Evolutionary conservation across 352 stramenopile genomes (phyloP).

Genomic region (Phytophthora melonis): DNA sequence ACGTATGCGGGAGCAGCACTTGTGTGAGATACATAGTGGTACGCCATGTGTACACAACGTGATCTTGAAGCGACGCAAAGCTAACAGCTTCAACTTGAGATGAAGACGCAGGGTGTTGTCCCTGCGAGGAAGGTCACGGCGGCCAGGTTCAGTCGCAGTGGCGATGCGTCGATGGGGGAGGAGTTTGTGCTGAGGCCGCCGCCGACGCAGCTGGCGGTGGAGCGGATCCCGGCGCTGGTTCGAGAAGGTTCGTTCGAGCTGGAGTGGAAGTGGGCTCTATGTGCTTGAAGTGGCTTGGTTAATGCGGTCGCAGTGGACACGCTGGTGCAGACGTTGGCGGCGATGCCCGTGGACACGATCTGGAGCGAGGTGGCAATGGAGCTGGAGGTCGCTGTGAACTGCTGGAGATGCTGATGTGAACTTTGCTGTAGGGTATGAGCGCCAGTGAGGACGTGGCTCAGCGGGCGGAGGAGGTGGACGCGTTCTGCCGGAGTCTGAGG

Average conservation of each 20-base stretch:
- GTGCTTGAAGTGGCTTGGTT: constrained; percentile 4
- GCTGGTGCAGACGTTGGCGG: constrained; percentile 34
- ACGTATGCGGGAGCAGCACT: too few relatives aligned
- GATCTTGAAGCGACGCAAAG: constrained; percentile 28
- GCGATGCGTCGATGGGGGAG: not conserved
- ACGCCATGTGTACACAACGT: constrained; percentile 15
- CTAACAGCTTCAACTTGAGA: not conserved
- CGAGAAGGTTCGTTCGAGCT: constrained; percentile 53
- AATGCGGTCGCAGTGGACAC: constrained; percentile 27
- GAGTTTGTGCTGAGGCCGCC: not conserved
- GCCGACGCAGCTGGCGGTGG: constrained; percentile 39
- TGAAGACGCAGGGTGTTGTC: constrained; percentile 3
- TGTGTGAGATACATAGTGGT: not conserved
- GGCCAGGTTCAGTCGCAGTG: constrained; percentile 14
- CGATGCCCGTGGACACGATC: constrained; percentile 5
- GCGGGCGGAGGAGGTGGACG: constrained; percentile 54
- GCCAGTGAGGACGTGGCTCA: constrained; percentile 48
- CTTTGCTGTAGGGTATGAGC: constrained; percentile 37
- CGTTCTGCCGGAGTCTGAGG: constrained; percentile 50
- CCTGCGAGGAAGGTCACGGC: not conserved
- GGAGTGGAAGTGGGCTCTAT: constrained; percentile 10
- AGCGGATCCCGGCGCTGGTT: constrained; percentile 52
- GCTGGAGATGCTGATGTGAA: not conserved
- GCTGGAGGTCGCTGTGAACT: not conserved
- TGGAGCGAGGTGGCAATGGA: constrained; percentile 15